Percentiles rank a stretch among this genome's conserved stretches.
phyloP scores from a whole-genome alignment of 169 alveolate species.

The Eimeria zaria region DNA sequence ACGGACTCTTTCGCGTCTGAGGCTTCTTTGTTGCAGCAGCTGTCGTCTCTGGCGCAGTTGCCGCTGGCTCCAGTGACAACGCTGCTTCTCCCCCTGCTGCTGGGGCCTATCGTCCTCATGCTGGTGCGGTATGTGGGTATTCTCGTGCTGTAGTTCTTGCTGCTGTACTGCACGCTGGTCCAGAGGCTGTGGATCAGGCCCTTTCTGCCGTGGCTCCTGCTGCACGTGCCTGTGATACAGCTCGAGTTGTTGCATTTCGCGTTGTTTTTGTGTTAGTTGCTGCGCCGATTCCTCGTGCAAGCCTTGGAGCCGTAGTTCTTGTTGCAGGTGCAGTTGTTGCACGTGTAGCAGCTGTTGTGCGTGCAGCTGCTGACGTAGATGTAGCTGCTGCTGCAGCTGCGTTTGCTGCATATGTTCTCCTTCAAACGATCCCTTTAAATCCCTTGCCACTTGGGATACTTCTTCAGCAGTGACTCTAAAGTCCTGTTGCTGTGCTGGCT shows the following conservation, averaged over 20 bases:
- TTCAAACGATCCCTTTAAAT: background rate
- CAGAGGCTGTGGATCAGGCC: background rate
- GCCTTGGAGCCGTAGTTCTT: slow-evolving; percentile 1
- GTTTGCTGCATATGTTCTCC: background rate
- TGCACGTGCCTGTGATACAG: background rate
- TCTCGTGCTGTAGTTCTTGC: background rate
- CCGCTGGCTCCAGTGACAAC: slow-evolving; percentile 12
- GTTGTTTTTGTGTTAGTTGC: background rate
- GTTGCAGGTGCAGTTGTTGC: slow-evolving; percentile 34
- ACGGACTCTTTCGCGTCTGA: background rate
- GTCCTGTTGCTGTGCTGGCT: background rate
- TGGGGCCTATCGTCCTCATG: background rate
- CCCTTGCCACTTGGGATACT: background rate
- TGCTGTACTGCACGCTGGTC: background rate
- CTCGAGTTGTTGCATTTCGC: background rate
- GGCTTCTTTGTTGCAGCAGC: slow-evolving; percentile 27
- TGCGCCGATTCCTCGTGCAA: slow-evolving; percentile 9
- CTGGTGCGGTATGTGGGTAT: background rate
- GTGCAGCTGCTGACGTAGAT: slow-evolving; percentile 5
- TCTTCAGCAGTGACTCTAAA: background rate
- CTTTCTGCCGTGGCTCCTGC: background rate
- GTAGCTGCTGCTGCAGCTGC: slow-evolving; percentile 13
- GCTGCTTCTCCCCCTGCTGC: background rate
- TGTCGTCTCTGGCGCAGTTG: slow-evolving; percentile 31
- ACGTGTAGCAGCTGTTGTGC: background rate